phyloP scores from a whole-genome alignment of 1,284 basidiomycete genomes.

The Trametes versicolor region DNA sequence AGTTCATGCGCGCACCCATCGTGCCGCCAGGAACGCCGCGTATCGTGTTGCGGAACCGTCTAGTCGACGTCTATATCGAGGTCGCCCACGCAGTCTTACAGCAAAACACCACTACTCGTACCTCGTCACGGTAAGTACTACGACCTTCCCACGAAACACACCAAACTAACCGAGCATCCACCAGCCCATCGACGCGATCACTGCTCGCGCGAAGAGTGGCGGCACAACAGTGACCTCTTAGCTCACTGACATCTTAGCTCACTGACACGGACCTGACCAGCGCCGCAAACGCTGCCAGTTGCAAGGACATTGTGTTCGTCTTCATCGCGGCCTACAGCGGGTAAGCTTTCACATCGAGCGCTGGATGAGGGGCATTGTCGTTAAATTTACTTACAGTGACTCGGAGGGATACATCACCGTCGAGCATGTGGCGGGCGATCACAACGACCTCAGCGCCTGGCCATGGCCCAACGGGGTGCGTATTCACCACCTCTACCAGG shows the following conservation, averaged over 20 bases:
- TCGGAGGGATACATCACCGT: slow-evolving; percentile 67
- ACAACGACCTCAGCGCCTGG: slow-evolving; percentile 80
- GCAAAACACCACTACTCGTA: slow-evolving; percentile 48
- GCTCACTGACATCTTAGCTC: too few relatives aligned
- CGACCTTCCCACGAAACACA: background rate
- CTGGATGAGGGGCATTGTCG: background rate
- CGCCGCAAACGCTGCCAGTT: slow-evolving; percentile 57
- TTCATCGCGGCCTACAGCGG: slow-evolving; percentile 66
- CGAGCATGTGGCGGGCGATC: slow-evolving; percentile 73
- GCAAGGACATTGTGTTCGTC: slow-evolving; percentile 68
- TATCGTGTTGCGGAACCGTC: too few relatives aligned
- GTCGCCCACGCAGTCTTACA: too few relatives aligned
- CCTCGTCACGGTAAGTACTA: slow-evolving; percentile 40
- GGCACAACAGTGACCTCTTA: slow-evolving; percentile 59
- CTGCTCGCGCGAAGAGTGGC: slow-evolving; percentile 49
- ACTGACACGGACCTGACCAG: slow-evolving; percentile 61
- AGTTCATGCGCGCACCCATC: too few relatives aligned
- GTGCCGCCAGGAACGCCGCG: too few relatives aligned
- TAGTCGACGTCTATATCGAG: too few relatives aligned
- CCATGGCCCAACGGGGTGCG: slow-evolving; percentile 62
- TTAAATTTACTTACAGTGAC: slow-evolving; percentile 29
- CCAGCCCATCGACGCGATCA: slow-evolving; percentile 62
- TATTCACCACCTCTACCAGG: slow-evolving; percentile 4
- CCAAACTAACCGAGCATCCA: background rate
- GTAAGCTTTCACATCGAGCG: slow-evolving; percentile 14